Evolutionary conservation across 768 basidiomycete species (phyloP), one percentile per base, ranked within the genome.

Genomic region (Hericium erinaceus): DNA sequence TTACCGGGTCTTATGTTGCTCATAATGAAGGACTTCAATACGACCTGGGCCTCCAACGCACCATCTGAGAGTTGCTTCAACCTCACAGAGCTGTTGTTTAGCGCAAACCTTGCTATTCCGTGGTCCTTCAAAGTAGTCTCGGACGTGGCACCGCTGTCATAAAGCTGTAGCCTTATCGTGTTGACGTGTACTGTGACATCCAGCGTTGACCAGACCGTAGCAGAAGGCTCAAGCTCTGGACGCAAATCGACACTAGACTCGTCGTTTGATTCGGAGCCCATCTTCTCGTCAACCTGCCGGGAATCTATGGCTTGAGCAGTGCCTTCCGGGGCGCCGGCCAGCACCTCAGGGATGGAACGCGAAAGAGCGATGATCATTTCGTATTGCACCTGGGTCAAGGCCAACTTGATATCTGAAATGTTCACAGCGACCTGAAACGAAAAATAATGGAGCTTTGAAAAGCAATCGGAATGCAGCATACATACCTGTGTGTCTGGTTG

Each of bases 21-120:
- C 77, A 98, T 87, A 0, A 92, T 92, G 66, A 98, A 87, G 0
- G 95, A 95, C 64, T 85, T 83, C n/a, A 98, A 71, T 26, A 93
- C 77, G 51, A 98, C 73, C 70, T 97, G 94, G 2, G 88, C 85
- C 69, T 97, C 92, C 59, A 81, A 77, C n/a, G 91, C 81, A 18
- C 89, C 87, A 68, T 95, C 83, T 18, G 86, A 87, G 24, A 92
- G 77, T 64, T 83, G 76, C 71, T 97, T 95, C 64, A 89, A 76
- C 51, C 91, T 82, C 57, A 97, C 74, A 37, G 78, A 82, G 61
- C 84, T 91, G 64, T 87, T 81, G 61, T 85, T 88, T 57, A 99
- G 72, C 1, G 92, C 85, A 65, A 98, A 92, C 48, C 85, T 80
- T 20, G 84, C 86, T 55, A 99, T 92, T 39, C 93, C 92, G 61